A percentile compares a stretch with the other conserved stretches of the same genome.
Conservation (phyloP, 1,284 basidiomycete species). For the Moniliophthora roreri region DNA sequence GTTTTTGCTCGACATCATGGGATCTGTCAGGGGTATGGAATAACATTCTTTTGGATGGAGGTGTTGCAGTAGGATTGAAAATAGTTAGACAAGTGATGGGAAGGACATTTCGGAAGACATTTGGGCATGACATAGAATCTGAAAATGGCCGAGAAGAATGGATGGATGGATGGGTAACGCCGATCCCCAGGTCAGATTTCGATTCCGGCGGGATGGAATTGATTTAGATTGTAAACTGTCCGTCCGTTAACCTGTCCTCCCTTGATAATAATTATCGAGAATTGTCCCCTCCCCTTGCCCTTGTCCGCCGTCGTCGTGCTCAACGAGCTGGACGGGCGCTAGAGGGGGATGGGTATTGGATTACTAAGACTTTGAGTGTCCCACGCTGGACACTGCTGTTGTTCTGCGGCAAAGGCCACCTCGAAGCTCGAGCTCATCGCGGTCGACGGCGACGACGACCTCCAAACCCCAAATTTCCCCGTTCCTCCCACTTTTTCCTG, state of each 20-base stretch:
- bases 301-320: not conserved
- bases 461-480: not conserved
- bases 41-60: too few species aligned
- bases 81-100: too few species aligned
- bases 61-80: too few species aligned
- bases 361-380: constrained; percentile 1
- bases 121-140: constrained; percentile 2
- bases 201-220: not conserved
- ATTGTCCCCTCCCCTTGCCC: not conserved
- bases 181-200: constrained; percentile 1
- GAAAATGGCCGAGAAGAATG: constrained; percentile 4
- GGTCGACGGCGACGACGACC: constrained; percentile 4
- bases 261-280: not conserved
- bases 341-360: not conserved
- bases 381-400: constrained; percentile 2
- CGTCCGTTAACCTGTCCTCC: not conserved
- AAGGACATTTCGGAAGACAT: too few species aligned
- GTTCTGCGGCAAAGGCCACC: constrained; percentile 17
- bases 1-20: too few species aligned
- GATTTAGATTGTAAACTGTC: not conserved
- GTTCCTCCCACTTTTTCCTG: not conserved
- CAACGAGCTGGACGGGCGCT: not conserved
- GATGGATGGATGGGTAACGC: constrained; percentile 4
- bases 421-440: constrained; percentile 7
- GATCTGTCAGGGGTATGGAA: too few species aligned